These are phyloP conservation scores for Fraxinus sp. DNA, from an alignment of 305 asterid species.

Conservation along the genomic window DNA sequence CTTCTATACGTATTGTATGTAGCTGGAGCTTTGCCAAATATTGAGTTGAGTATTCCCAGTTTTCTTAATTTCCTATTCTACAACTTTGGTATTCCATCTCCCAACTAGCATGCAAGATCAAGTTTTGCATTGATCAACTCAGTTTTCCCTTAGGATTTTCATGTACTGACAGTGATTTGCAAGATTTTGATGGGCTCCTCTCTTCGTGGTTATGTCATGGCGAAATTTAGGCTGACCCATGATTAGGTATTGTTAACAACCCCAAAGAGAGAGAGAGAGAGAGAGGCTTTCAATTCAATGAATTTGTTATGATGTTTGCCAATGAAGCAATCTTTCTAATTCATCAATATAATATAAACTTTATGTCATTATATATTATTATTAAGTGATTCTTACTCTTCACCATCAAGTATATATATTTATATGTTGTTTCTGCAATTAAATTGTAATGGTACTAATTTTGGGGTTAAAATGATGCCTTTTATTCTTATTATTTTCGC, in stretches of 20 bases:
- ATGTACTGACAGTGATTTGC: neutral
- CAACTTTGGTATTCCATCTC: neutral
- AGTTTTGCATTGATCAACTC: neutral
- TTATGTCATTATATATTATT: neutral
- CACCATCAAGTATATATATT: neutral
- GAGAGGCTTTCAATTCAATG: neutral
- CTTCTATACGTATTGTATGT: neutral
- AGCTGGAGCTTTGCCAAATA: neutral
- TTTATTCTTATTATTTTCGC: too few species aligned
- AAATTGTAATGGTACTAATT: too few species aligned
- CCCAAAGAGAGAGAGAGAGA: neutral
- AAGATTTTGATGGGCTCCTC: neutral
- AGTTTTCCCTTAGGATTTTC: neutral
- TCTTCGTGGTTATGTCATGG: neutral
- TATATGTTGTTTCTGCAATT: too few species aligned
- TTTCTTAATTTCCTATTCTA: neutral
- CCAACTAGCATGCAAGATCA: neutral
- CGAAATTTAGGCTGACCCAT: neutral
- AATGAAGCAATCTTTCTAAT: neutral
- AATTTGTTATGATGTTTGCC: neutral
- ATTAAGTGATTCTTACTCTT: neutral
- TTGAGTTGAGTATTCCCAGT: neutral
- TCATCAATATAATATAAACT: neutral
- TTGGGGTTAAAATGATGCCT: too few species aligned
- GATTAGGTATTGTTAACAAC: neutral